phyloP scores from a whole-genome alignment of 169 alveolate species.

The Plasmodium knowlesi region DNA sequence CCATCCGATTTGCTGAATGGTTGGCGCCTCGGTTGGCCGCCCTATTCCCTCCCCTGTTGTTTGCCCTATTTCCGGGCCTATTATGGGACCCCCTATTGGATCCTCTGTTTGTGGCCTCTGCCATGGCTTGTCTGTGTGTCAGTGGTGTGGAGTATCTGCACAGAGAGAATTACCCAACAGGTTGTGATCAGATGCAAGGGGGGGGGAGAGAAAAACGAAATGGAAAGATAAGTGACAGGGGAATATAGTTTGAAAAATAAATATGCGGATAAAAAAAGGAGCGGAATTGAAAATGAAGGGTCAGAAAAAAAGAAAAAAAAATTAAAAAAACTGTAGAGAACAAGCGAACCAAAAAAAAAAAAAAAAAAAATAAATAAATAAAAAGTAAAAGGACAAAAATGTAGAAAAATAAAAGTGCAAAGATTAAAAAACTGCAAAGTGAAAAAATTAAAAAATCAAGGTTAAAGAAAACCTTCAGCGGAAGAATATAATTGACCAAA shows the following conservation, averaged over 20 bases:
- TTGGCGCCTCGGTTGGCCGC: background rate
- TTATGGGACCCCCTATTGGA: background rate
- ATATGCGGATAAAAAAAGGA: background rate
- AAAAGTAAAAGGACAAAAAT: background rate
- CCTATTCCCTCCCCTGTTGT: background rate
- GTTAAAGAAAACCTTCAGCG: background rate
- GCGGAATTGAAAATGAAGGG: background rate
- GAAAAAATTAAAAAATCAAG: background rate
- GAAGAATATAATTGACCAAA: background rate
- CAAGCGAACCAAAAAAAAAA: background rate
- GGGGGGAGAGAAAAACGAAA: background rate
- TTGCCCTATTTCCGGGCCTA: background rate
- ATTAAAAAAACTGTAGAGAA: background rate
- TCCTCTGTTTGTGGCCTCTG: background rate
- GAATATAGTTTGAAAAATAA: background rate
- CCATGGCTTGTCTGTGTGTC: background rate
- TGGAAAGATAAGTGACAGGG: background rate
- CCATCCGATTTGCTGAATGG: background rate
- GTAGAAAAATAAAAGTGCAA: background rate
- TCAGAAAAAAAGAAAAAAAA: background rate
- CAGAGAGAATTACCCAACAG: background rate
- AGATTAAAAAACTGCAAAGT: background rate
- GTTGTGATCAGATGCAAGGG: background rate
- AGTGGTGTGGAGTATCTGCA: background rate
- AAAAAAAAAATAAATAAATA: background rate